Base-by-base conservation (phyloP, 2,329 filamentous ascomycete species). In the Triangularia setosa region DNA sequence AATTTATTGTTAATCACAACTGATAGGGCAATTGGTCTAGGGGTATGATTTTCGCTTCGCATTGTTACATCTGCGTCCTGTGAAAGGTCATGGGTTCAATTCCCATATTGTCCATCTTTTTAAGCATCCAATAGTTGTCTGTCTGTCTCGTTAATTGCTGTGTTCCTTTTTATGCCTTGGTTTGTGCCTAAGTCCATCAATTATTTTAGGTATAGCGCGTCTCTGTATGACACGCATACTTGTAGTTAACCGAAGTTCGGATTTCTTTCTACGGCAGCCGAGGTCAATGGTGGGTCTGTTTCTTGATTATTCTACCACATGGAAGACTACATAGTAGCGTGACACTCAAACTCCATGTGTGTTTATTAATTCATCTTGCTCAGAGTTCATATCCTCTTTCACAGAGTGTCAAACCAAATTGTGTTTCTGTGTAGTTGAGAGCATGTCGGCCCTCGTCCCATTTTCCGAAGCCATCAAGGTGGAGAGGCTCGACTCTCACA, bases 391-490 rank as follows among this genome's bases (percentile, higher is more conserved):
- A 18, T 2, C 7, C 2, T 48, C n/a, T 48, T 48, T 21, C n/a
- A 18, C 2, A 23, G 1, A 9, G 7, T 8, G n/a, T 8, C 1
- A 25, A 30, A 33, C 25, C 12, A 48, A 21, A 62, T 44, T 33
- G 23, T 18, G n/a, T 9, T 40, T 2, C 16, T 40, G 12, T n/a
- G 16, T 14, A 40, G 16, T 24, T 24, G 28, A 8, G 4, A 54
- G 18, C n/a, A 61, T 60, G n/a, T 28, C 25, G 40, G 6, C 55
- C 5, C 52, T 65, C 21, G 14, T 69, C 4, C 68, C 69, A 4
- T 72, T 73, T 33, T 59, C 65, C 2, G 61, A 69, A 52, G 72
- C 72, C 2, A 71, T 65, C 3, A 58, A 65, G 27, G 60, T 72
- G 27, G 61, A 67, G 14, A 66, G 56, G 16, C 63, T 72, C n/a